phyloP scores from a whole-genome alignment of 2,329 filamentous ascomycete genomes.

The Phialocephala subalpina region DNA sequence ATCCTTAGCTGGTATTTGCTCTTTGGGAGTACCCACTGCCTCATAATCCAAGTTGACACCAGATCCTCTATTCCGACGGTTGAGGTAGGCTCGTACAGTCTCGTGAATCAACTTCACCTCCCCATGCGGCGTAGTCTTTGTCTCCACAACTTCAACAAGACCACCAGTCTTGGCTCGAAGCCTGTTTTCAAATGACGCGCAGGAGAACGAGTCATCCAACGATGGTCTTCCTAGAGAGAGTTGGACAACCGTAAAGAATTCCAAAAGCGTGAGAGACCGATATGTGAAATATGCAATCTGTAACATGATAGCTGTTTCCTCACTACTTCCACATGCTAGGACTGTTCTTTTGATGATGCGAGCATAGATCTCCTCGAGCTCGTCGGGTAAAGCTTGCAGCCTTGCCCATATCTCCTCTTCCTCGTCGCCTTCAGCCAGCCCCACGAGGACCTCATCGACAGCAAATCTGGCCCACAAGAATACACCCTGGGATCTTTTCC shows the following conservation, averaged over 20 bases:
- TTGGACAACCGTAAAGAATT: background rate
- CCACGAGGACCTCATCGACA: background rate
- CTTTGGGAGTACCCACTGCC: background rate
- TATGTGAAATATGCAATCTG: background rate
- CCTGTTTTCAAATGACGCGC: background rate
- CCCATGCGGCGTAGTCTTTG: background rate
- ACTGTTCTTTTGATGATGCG: background rate
- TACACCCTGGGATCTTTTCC: background rate
- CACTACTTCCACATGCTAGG: background rate
- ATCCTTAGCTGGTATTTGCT: background rate
- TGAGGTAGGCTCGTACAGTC: background rate
- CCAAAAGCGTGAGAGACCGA: background rate
- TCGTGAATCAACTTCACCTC: background rate
- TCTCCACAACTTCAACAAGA: background rate
- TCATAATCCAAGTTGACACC: background rate
- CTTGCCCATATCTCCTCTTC: background rate
- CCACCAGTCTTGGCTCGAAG: background rate
- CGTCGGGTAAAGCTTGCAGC: background rate
- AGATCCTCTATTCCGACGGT: background rate
- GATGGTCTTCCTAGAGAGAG: background rate
- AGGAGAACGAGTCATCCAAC: background rate
- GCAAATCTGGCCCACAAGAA: background rate
- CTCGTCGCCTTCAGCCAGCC: background rate
- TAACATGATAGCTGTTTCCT: background rate
- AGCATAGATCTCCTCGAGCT: background rate